Evolutionary conservation across 768 basidiomycete genomes (phyloP).

Genomic region (Amylocystis lapponica): DNA sequence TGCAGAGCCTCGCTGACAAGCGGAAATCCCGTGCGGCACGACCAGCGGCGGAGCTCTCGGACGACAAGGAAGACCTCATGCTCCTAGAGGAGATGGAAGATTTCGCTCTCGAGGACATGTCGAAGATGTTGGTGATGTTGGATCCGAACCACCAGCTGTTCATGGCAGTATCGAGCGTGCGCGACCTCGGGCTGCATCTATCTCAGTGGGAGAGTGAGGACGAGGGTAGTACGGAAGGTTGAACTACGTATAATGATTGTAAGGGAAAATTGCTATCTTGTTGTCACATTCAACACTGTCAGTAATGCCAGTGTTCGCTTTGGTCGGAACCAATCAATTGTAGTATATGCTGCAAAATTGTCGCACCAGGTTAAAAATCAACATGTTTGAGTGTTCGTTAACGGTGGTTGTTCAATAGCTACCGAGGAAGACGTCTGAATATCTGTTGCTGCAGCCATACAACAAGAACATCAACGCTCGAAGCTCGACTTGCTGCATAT

Average conservation of each 20-base stretch:
- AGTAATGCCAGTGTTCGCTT: too few species aligned
- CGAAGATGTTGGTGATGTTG: conserved; percentile 49
- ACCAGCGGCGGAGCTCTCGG: conserved; percentile 28
- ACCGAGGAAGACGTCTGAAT: too few species aligned
- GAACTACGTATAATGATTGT: not conserved
- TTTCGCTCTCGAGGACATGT: conserved; percentile 77
- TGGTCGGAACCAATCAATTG: too few species aligned
- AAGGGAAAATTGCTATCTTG: not conserved
- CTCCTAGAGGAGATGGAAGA: conserved; percentile 80
- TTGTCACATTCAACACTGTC: not conserved
- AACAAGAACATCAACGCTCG: too few species aligned
- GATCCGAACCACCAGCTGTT: conserved; percentile 59
- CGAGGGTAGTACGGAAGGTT: conserved; percentile 13
- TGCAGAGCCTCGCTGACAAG: conserved; percentile 62
- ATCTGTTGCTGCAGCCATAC: too few species aligned
- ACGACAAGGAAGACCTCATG: conserved; percentile 65
- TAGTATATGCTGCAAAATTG: too few species aligned
- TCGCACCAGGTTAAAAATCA: too few species aligned
- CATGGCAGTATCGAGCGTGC: conserved; percentile 65
- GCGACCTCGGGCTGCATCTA: conserved; percentile 52
- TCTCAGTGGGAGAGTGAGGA: conserved; percentile 29
- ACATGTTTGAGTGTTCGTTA: too few species aligned
- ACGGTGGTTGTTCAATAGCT: too few species aligned
- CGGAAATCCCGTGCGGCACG: conserved; percentile 49
- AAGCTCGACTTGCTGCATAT: too few species aligned